Evolutionary conservation across 257 asterid species (phyloP).

Genomic region (Nicotiana attenuata): DNA sequence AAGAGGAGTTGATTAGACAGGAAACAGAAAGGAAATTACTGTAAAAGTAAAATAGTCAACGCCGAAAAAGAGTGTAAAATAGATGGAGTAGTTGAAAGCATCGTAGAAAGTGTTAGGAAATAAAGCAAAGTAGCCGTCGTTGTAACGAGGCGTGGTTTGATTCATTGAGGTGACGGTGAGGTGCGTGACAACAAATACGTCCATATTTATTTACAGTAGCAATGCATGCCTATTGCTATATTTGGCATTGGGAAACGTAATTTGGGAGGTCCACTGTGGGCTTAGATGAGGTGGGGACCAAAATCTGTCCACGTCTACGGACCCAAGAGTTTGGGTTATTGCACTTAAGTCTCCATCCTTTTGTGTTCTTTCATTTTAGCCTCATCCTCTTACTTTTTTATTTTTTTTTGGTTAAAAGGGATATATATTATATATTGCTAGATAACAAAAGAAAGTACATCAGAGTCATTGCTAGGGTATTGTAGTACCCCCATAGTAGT

Average conservation of each 20-base stretch:
- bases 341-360: not conserved
- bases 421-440: too few species aligned
- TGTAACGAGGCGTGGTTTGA: not conserved
- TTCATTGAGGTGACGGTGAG: not conserved
- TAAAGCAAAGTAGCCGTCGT: not conserved
- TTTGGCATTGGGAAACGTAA: conserved; percentile 24
- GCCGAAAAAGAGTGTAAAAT: not conserved
- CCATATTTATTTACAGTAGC: not conserved
- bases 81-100: not conserved
- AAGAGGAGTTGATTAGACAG: not conserved
- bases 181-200: not conserved
- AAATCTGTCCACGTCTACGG: conserved; percentile 4
- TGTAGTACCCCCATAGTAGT: too few species aligned
- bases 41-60: not conserved
- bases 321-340: not conserved
- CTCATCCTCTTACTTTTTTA: not conserved
- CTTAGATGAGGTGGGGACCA: conserved; percentile 26
- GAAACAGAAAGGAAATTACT: not conserved
- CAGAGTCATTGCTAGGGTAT: too few species aligned
- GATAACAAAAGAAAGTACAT: too few species aligned
- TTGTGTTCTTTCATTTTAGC: not conserved
- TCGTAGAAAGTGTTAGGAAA: not conserved
- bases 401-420: too few species aligned
- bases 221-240: conserved; percentile 30
- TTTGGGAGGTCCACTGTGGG: conserved; percentile 15